Evolutionary conservation across 345 rosid genomes (phyloP).

Genomic region (Populus ilicifolia): DNA sequence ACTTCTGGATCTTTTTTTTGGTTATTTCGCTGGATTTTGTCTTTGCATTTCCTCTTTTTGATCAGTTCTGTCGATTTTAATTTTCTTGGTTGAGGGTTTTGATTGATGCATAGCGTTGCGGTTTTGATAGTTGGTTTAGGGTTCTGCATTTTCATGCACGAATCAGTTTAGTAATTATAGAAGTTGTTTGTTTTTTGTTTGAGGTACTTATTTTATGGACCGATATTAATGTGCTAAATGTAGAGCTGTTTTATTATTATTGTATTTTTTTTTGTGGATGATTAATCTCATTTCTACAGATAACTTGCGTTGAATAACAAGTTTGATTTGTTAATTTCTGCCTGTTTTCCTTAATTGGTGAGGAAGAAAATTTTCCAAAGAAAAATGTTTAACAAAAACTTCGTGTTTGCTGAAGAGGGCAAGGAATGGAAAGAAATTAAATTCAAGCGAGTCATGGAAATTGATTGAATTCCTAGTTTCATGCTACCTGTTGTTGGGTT

Average conservation of each 20-base stretch:
- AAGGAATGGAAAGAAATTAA: neutral
- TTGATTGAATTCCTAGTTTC: neutral
- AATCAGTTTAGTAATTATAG: neutral
- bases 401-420: neutral
- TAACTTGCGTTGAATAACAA: neutral
- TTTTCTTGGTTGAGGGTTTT: neutral
- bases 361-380: neutral
- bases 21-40: conserved; percentile 10
- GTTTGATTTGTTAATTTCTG: neutral
- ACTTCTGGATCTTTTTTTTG: conserved; percentile 4
- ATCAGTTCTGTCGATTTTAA: neutral
- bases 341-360: neutral
- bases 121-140: neutral
- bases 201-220: neutral
- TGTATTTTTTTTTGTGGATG: neutral
- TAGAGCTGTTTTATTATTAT: neutral
- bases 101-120: neutral
- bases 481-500: neutral
- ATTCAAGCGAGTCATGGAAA: neutral
- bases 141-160: neutral
- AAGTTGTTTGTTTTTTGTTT: neutral
- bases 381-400: neutral
- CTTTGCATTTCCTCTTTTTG: conserved; percentile 17
- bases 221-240: neutral
- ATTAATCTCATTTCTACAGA: neutral